phyloP scores from a whole-genome alignment of 192 early-diverging fungal species.

The Irineochytrium annulatum region DNA sequence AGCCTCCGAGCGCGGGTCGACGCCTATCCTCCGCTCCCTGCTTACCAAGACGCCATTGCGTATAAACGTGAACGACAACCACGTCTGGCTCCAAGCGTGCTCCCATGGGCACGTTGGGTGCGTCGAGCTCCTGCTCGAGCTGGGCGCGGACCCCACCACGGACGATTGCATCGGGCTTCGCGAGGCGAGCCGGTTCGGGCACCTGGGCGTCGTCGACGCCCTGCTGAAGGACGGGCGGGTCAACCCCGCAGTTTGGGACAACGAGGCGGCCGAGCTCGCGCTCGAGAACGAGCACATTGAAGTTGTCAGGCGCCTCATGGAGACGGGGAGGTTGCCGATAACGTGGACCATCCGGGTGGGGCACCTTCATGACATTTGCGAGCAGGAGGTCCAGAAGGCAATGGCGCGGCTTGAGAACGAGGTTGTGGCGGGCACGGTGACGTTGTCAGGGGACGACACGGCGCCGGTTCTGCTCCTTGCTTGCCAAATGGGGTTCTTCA shows the following conservation, averaged over 20 bases:
- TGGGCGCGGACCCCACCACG: constrained; percentile 10
- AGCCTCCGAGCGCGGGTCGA: too few relatives aligned
- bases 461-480: too few relatives aligned
- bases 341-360: too few relatives aligned
- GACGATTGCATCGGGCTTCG: constrained; percentile 8
- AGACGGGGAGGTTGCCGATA: neutral
- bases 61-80: too few relatives aligned
- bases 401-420: neutral
- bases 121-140: constrained; percentile 4
- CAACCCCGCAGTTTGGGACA: constrained; percentile 1
- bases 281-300: neutral
- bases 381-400: too few relatives aligned
- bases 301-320: neutral
- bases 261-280: constrained; percentile 1
- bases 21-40: too few relatives aligned
- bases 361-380: too few relatives aligned
- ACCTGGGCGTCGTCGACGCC: constrained; percentile 8
- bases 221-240: constrained; percentile 4
- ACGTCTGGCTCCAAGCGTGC: too few relatives aligned
- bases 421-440: neutral
- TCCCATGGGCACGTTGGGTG: neutral
- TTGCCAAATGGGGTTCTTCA: too few relatives aligned
- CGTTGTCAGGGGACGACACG: neutral
- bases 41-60: too few relatives aligned
- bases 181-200: constrained; percentile 4